phyloP scores from a whole-genome alignment of 2,329 filamentous ascomycete genomes.

The Fusarium buxicola region DNA sequence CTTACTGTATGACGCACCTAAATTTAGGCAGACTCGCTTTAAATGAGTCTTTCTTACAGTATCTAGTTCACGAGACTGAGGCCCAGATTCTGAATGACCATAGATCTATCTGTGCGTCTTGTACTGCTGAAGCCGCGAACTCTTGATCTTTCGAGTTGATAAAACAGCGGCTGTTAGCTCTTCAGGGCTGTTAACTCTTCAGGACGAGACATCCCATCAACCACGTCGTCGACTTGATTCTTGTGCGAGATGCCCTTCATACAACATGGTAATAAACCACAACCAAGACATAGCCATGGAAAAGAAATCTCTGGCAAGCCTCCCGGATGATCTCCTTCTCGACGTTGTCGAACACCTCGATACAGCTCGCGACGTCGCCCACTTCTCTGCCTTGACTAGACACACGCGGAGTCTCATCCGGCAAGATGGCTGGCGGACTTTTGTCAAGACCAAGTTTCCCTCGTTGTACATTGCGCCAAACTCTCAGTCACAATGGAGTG shows the following conservation, averaged over 20 bases:
- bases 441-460: slow-evolving; percentile 59
- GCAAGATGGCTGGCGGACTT: slow-evolving; percentile 62
- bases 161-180: not conserved
- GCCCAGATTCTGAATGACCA: too few relatives aligned
- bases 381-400: slow-evolving; percentile 55
- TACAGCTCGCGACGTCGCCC: slow-evolving; percentile 60
- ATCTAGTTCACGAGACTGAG: too few relatives aligned
- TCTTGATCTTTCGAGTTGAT: not conserved
- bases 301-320: slow-evolving; percentile 52
- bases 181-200: too few relatives aligned
- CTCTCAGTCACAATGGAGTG: slow-evolving; percentile 48
- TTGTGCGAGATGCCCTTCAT: slow-evolving; percentile 23
- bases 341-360: slow-evolving; percentile 61
- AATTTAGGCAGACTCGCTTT: too few relatives aligned
- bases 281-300: slow-evolving; percentile 39
- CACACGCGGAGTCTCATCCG: slow-evolving; percentile 54
- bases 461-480: slow-evolving; percentile 51
- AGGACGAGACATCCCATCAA: not conserved
- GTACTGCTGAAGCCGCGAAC: not conserved
- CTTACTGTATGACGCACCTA: too few relatives aligned
- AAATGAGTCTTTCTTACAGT: too few relatives aligned
- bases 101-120: not conserved
- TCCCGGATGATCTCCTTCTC: slow-evolving; percentile 64
- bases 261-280: slow-evolving; percentile 14
- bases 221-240: not conserved